These are phyloP conservation scores for Tanacetum coccineum DNA, from an alignment of 129 eudicot genomes.

Conservation along the genomic window DNA sequence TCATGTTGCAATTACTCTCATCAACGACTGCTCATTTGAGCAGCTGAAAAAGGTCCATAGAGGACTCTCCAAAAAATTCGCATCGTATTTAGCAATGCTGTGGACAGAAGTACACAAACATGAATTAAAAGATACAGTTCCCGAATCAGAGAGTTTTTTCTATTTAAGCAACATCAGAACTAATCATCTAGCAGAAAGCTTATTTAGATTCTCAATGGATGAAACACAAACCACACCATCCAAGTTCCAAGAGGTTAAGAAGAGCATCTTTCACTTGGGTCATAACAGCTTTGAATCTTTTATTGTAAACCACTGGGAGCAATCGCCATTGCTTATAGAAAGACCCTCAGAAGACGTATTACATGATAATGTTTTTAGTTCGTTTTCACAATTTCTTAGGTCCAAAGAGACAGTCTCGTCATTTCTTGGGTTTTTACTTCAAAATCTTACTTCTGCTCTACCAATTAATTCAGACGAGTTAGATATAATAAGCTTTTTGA, in stretches of 20 bases:
- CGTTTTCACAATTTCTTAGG: slow-evolving; percentile 37
- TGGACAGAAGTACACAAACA: slow-evolving; percentile 51
- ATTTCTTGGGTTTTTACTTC: slow-evolving; percentile 48
- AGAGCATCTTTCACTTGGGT: slow-evolving; percentile 41
- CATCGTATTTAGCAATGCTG: slow-evolving; percentile 30
- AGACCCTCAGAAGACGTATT: slow-evolving; percentile 17
- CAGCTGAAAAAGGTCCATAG: slow-evolving; percentile 47
- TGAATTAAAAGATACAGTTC: slow-evolving; percentile 24
- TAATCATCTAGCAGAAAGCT: slow-evolving; percentile 57
- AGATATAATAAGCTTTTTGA: slow-evolving; percentile 47
- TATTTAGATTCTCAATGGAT: slow-evolving; percentile 66
- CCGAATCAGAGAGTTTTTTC: slow-evolving; percentile 11
- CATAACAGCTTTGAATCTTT: slow-evolving; percentile 41
- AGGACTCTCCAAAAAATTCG: slow-evolving; percentile 28
- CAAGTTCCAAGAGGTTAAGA: slow-evolving; percentile 31
- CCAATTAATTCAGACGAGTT: slow-evolving; percentile 71
- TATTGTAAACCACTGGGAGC: slow-evolving; percentile 67
- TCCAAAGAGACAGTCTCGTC: slow-evolving; percentile 35
- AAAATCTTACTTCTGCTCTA: slow-evolving; percentile 48
- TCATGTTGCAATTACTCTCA: slow-evolving; percentile 47
- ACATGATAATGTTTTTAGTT: slow-evolving; percentile 33
- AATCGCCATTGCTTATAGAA: slow-evolving; percentile 57
- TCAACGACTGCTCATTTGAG: slow-evolving; percentile 54
- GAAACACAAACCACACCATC: slow-evolving; percentile 13
- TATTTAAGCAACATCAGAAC: slow-evolving; percentile 46